A percentile compares a stretch with the other conserved stretches of the same genome.
These are phyloP conservation scores for Penicillium digitatum DNA, from an alignment of 2,329 filamentous ascomycete species.

Conservation along the genomic window DNA sequence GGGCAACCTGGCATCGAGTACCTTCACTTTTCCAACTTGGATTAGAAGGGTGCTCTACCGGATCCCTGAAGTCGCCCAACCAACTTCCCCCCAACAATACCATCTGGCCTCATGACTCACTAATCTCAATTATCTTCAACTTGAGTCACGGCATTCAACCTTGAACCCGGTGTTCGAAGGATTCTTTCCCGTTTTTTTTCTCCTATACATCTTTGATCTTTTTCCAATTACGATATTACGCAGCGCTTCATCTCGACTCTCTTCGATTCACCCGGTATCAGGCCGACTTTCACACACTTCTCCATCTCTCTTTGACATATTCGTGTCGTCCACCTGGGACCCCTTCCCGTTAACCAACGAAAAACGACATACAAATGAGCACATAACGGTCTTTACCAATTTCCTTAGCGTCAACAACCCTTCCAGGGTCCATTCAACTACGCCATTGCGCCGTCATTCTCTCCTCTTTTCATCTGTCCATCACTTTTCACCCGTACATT, in stretches of 20 bases:
- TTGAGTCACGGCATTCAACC: slow-evolving; percentile 33
- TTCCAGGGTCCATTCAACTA: slow-evolving; percentile 25
- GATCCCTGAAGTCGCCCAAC: slow-evolving; percentile 15
- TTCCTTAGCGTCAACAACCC: slow-evolving; percentile 33
- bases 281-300: slow-evolving; percentile 6
- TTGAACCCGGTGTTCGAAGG: slow-evolving; percentile 40
- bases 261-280: slow-evolving; percentile 7
- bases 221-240: slow-evolving; percentile 39
- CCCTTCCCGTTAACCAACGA: slow-evolving; percentile 19
- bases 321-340: slow-evolving; percentile 12
- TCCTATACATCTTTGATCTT: slow-evolving; percentile 26
- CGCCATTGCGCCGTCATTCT: slow-evolving; percentile 27
- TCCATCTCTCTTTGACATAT: slow-evolving; percentile 7
- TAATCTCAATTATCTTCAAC: slow-evolving; percentile 20
- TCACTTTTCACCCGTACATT: slow-evolving; percentile 26
- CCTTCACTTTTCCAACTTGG: slow-evolving; percentile 20
- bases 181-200: slow-evolving; percentile 21
- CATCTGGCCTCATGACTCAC: slow-evolving; percentile 27
- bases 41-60: slow-evolving; percentile 23
- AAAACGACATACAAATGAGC: slow-evolving; percentile 40
- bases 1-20: slow-evolving; percentile 25
- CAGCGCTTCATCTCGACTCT: slow-evolving; percentile 32
- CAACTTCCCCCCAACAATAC: neutral
- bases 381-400: slow-evolving; percentile 40
- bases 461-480: slow-evolving; percentile 24